Percentiles rank a stretch among this genome's conserved stretches.
phyloP scores from a whole-genome alignment of 78 protist genomes.

The Dictyostelium purpureum region DNA sequence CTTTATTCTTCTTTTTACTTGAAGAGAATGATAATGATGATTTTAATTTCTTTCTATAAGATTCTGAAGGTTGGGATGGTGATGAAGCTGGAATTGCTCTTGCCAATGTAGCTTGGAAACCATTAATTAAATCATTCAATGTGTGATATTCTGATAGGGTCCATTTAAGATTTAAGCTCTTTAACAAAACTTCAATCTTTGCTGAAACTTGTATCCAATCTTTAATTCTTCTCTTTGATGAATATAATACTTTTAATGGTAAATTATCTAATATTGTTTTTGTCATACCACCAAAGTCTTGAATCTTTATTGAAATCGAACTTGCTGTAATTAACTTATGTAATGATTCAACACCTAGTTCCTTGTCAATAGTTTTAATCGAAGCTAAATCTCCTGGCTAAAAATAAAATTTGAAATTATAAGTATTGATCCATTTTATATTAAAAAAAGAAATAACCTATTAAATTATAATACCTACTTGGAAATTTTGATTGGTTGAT shows the following conservation, averaged over 20 bases:
- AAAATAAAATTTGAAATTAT: not conserved
- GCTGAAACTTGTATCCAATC: constrained; percentile 72
- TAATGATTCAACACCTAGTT: constrained; percentile 63
- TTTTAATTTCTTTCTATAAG: constrained; percentile 15
- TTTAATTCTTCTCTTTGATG: constrained; percentile 63
- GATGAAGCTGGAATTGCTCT: constrained; percentile 35
- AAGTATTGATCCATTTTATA: not conserved
- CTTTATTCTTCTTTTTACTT: constrained; percentile 29
- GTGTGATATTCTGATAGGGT: constrained; percentile 58
- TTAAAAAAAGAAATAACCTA: too few species aligned
- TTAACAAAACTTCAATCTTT: constrained; percentile 39
- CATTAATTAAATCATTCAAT: constrained; percentile 7
- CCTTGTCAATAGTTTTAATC: constrained; percentile 61
- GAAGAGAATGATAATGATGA: not conserved
- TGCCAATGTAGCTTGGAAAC: constrained; percentile 44
- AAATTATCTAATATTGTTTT: constrained; percentile 20
- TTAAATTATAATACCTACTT: not conserved
- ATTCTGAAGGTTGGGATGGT: not conserved
- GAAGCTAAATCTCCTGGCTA: constrained; percentile 35
- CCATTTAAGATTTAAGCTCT: constrained; percentile 32
- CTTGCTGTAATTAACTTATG: constrained; percentile 57
- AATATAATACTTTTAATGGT: constrained; percentile 56
- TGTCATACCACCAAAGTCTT: constrained; percentile 66
- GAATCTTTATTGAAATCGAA: constrained; percentile 51
- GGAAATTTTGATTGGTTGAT: constrained; percentile 65